phyloP scores from a whole-genome alignment of 768 basidiomycete genomes.

The Hypsizygus marmoreus region DNA sequence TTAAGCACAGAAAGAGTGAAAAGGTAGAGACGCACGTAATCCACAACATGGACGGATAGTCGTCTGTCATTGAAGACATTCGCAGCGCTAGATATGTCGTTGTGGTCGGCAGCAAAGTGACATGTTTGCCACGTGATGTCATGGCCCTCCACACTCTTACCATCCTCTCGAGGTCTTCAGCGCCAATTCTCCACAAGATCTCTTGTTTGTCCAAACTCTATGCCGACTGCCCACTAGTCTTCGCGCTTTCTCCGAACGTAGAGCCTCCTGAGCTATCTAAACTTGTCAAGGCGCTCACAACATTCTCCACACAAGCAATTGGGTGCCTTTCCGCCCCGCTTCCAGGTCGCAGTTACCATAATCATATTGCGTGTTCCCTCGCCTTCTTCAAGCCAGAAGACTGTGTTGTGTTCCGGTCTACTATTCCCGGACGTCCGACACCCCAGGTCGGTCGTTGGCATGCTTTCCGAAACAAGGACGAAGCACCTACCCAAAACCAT shows the following conservation, averaged over 20 bases:
- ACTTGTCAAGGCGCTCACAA: conserved; percentile 40
- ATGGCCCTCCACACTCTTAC: conserved; percentile 41
- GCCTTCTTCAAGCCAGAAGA: conserved; percentile 48
- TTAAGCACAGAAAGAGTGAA: neutral
- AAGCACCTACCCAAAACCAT: conserved; percentile 6
- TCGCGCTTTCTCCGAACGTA: conserved; percentile 49
- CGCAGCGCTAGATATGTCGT: neutral
- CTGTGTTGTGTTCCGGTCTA: conserved; percentile 60
- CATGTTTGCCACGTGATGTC: conserved; percentile 1
- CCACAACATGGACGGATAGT: conserved; percentile 46
- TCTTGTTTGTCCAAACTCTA: conserved; percentile 29
- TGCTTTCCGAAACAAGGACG: conserved; percentile 47
- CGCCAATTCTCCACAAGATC: conserved; percentile 36
- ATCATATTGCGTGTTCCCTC: conserved; percentile 53
- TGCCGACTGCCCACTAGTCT: conserved; percentile 45
- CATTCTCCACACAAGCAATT: conserved; percentile 42
- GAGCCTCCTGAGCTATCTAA: conserved; percentile 37
- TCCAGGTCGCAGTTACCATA: conserved; percentile 22
- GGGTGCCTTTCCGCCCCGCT: conserved; percentile 67
- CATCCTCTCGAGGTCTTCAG: conserved; percentile 38
- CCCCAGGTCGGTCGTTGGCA: conserved; percentile 76
- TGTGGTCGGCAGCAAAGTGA: conserved; percentile 5
- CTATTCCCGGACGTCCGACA: conserved; percentile 56
- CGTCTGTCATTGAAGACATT: conserved; percentile 18
- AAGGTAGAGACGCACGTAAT: conserved; percentile 45